These are phyloP conservation scores for Cercospora sp. DNA, from an alignment of 2,329 filamentous ascomycete genomes.

Conservation along the genomic window DNA sequence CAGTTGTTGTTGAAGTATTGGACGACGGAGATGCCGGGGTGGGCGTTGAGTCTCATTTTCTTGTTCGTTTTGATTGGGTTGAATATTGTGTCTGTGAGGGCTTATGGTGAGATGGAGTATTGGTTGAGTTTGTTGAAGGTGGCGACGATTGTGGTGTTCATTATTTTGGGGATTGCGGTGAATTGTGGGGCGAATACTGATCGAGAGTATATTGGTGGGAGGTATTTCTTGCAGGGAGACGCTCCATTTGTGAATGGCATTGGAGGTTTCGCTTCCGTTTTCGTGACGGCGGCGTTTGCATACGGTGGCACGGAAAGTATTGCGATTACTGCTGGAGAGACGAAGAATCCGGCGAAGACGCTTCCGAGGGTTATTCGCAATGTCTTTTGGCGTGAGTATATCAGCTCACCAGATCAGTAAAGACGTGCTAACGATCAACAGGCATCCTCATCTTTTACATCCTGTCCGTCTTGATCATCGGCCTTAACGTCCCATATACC, in stretches of 20 bases:
- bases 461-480: slow-evolving; percentile 69
- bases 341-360: slow-evolving; percentile 59
- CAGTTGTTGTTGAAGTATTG: slow-evolving; percentile 63
- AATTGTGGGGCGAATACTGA: slow-evolving; percentile 64
- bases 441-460: slow-evolving; percentile 75
- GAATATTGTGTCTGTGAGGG: slow-evolving; percentile 55
- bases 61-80: slow-evolving; percentile 56
- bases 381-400: slow-evolving; percentile 65
- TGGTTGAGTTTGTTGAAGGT: slow-evolving; percentile 59
- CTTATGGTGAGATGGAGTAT: slow-evolving; percentile 56
- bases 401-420: too few relatives aligned
- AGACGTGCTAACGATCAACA: background rate
- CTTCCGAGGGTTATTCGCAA: slow-evolving; percentile 65
- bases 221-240: slow-evolving; percentile 59
- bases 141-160: slow-evolving; percentile 58
- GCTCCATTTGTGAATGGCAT: slow-evolving; percentile 66
- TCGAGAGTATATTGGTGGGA: slow-evolving; percentile 71
- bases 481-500: slow-evolving; percentile 74
- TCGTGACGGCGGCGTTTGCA: slow-evolving; percentile 63
- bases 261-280: slow-evolving; percentile 65
- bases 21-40: slow-evolving; percentile 63
- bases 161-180: slow-evolving; percentile 62
- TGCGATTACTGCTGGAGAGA: slow-evolving; percentile 66
- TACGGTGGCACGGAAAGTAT: slow-evolving; percentile 57
- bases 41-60: slow-evolving; percentile 63